These are phyloP conservation scores for Cyclotella kingstonii DNA, from an alignment of 108 stramenopile species.

Conservation along the genomic window DNA sequence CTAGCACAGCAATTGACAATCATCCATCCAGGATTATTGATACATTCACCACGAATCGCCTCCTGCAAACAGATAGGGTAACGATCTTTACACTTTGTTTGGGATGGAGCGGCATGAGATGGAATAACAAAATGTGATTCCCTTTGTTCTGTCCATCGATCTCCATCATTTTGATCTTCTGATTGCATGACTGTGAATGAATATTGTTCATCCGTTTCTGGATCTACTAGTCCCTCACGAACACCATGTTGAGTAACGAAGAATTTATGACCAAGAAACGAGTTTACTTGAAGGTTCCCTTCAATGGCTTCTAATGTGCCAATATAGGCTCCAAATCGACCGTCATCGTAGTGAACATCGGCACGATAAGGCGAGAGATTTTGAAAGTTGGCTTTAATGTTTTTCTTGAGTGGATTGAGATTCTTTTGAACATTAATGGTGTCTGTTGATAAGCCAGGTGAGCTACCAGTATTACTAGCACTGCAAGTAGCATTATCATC, in stretches of 20 bases:
- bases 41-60: constrained; percentile 55
- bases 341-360: constrained; percentile 46
- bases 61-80: constrained; percentile 44
- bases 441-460: no score
- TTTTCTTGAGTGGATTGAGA: background rate
- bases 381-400: constrained; percentile 5
- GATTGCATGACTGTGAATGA: constrained; percentile 11
- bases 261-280: constrained; percentile 29
- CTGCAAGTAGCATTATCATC: background rate
- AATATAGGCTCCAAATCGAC: constrained; percentile 29
- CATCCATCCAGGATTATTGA: constrained; percentile 63
- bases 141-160: no score
- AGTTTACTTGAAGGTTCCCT: background rate
- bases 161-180: background rate
- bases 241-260: constrained; percentile 45
- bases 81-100: constrained; percentile 35
- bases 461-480: background rate
- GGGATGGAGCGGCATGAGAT: constrained; percentile 21
- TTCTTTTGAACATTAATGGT: no score
- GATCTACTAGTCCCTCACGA: constrained; percentile 38
- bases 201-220: constrained; percentile 35
- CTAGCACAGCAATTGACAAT: constrained; percentile 55
- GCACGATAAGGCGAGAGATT: constrained; percentile 34
- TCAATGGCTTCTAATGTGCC: constrained; percentile 18
- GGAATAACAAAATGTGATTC: constrained; percentile 25